phyloP scores from a whole-genome alignment of 164 flowering plant species.

The Vitis rupestris region DNA sequence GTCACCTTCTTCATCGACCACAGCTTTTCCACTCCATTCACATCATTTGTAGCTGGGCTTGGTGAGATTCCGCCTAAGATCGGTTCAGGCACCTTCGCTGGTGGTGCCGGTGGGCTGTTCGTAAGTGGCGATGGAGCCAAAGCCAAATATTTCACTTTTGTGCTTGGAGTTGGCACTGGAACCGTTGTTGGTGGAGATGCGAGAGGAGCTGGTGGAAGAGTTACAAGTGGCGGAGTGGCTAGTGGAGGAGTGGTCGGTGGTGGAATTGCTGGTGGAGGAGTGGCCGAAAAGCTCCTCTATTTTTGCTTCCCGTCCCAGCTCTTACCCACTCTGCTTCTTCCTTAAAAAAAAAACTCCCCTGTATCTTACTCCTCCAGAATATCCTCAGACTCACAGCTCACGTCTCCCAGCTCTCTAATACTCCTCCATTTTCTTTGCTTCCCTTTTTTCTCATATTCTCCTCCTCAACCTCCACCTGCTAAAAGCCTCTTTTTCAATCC shows the following conservation, averaged over 20 bases:
- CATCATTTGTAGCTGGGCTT: conserved; percentile 25
- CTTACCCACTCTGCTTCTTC: no score
- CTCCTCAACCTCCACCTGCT: no score
- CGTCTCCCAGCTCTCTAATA: no score
- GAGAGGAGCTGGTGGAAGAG: conserved; percentile 15
- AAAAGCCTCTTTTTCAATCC: no score
- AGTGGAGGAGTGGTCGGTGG: no score
- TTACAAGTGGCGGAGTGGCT: conserved; percentile 20
- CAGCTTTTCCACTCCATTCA: conserved; percentile 45
- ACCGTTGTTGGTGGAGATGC: conserved; percentile 26
- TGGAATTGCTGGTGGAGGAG: conserved; percentile 10
- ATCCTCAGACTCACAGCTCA: no score
- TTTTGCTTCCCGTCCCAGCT: no score
- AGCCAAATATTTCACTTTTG: conserved; percentile 20
- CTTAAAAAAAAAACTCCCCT: no score
- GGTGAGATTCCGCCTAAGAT: conserved; percentile 20
- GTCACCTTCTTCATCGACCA: conserved; percentile 26
- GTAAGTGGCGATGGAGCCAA: conserved; percentile 25
- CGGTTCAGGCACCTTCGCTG: conserved; percentile 32
- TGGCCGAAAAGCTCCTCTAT: not conserved
- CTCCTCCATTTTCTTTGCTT: no score
- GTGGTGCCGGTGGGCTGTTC: conserved; percentile 38
- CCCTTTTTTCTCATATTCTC: no score
- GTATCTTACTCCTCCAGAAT: no score
- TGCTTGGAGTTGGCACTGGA: conserved; percentile 42